A percentile compares a stretch with the other conserved stretches of the same genome.
These are phyloP conservation scores for Trichophyton rubrum DNA, from an alignment of 2,329 filamentous ascomycete genomes.

Conservation along the genomic window DNA sequence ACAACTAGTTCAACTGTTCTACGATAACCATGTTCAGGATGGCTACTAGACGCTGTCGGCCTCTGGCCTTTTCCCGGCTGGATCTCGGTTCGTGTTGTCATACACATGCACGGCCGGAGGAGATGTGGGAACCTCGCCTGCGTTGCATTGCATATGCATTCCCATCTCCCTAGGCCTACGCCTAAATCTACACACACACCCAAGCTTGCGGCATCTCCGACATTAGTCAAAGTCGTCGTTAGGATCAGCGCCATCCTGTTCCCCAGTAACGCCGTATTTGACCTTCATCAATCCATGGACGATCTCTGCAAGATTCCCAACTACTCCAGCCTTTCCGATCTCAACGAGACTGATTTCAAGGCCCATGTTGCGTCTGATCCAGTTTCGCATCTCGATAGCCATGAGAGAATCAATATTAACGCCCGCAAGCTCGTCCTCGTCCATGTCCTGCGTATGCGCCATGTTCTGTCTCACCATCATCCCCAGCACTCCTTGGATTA, in stretches of 20 bases:
- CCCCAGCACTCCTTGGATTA: constrained; percentile 11
- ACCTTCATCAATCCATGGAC: not conserved
- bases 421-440: constrained; percentile 7
- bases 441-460: constrained; percentile 1
- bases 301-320: not conserved
- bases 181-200: too few relatives aligned
- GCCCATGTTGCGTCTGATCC: constrained; percentile 9
- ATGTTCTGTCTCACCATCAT: constrained; percentile 5
- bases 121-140: not conserved
- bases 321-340: not conserved
- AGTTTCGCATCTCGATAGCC: constrained; percentile 14
- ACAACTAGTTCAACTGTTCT: too few relatives aligned
- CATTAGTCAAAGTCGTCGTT: too few relatives aligned
- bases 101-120: not conserved
- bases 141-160: not conserved
- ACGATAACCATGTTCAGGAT: too few relatives aligned
- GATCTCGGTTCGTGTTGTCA: not conserved
- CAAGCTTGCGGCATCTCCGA: too few relatives aligned
- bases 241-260: too few relatives aligned
- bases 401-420: constrained; percentile 15
- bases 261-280: not conserved
- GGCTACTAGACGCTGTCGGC: not conserved
- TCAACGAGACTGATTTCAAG: not conserved
- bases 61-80: not conserved
- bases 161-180: not conserved